Percentiles rank a stretch among this genome's conserved stretches.
phyloP scores from a whole-genome alignment of 768 basidiomycete species.

The Lanmaoa pseudosensibilis region DNA sequence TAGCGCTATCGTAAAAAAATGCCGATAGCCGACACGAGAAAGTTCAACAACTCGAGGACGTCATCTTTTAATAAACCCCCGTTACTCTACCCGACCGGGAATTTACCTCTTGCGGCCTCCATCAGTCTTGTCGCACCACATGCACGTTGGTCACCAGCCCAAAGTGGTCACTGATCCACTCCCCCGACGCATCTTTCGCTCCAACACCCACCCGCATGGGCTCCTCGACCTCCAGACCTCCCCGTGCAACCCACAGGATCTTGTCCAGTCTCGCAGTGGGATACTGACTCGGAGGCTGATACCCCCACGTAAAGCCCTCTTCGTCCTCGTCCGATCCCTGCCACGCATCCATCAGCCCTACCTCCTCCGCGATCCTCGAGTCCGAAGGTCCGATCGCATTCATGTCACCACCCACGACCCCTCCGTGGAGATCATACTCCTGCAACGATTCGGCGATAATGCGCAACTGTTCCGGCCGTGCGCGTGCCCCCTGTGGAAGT shows the following conservation, averaged over 20 bases:
- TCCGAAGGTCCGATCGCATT: slow-evolving; percentile 59
- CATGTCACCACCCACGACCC: slow-evolving; percentile 72
- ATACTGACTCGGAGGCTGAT: slow-evolving; percentile 48
- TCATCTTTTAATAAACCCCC: slow-evolving; percentile 4
- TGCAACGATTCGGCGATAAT: slow-evolving; percentile 52
- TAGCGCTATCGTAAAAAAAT: slow-evolving; percentile 10
- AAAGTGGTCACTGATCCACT: slow-evolving; percentile 69
- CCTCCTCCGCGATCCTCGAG: slow-evolving; percentile 37
- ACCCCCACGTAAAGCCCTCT: slow-evolving; percentile 67
- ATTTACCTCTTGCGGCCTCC: not conserved
- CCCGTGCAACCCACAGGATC: slow-evolving; percentile 53
- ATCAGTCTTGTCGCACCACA: slow-evolving; percentile 23
- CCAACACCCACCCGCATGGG: slow-evolving; percentile 59
- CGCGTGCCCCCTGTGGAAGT: slow-evolving; percentile 45
- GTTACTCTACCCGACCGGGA: not conserved
- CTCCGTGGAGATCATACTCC: slow-evolving; percentile 49
- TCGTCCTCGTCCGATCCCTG: slow-evolving; percentile 42
- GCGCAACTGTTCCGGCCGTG: slow-evolving; percentile 49
- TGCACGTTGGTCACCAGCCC: slow-evolving; percentile 49
- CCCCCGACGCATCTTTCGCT: slow-evolving; percentile 40
- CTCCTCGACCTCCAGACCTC: slow-evolving; percentile 51
- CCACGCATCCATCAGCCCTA: slow-evolving; percentile 64
- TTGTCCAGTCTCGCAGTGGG: slow-evolving; percentile 65
- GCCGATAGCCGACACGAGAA: not conserved
- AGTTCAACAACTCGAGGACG: not conserved